Percentiles rank a stretch among this genome's conserved stretches.
Conservation (phyloP, 148 eudicot species). For the Vaccinium corymbosum region DNA sequence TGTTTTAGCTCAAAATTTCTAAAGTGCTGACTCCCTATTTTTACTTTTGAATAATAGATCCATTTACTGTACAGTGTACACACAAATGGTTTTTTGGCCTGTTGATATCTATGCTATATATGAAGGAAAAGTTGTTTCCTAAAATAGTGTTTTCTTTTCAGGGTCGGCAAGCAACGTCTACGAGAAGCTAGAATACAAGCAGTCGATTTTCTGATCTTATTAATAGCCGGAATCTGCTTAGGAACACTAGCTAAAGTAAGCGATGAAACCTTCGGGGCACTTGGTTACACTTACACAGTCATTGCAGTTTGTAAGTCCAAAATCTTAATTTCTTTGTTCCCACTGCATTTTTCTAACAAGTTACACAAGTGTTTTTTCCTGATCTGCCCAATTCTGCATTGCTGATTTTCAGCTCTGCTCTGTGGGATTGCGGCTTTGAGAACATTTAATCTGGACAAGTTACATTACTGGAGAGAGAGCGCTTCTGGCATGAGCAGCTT, state of each 20-base stretch:
- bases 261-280: slow-evolving; percentile 81
- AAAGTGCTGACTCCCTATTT: not conserved
- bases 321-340: not conserved
- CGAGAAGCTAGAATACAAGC: slow-evolving; percentile 79
- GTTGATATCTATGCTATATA: not conserved
- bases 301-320: slow-evolving; percentile 85
- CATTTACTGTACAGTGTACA: not conserved
- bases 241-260: slow-evolving; percentile 93
- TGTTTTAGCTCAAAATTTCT: not conserved
- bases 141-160: slow-evolving; percentile 22
- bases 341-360: not conserved
- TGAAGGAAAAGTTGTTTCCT: too few relatives aligned
- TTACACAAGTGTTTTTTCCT: not conserved
- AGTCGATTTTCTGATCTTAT: slow-evolving; percentile 79
- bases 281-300: slow-evolving; percentile 84
- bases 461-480: slow-evolving; percentile 76
- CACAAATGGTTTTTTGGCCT: not conserved
- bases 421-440: slow-evolving; percentile 64
- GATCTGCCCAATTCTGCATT: slow-evolving; percentile 4
- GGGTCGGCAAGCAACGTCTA: slow-evolving; percentile 78
- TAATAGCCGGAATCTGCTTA: slow-evolving; percentile 83
- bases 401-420: slow-evolving; percentile 54
- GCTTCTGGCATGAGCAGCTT: slow-evolving; percentile 74
- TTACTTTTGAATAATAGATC: not conserved
- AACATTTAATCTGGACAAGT: slow-evolving; percentile 58